Evolutionary conservation across 179 eudicot genomes (phyloP), one percentile per base, ranked within the genome.

Genomic region (Beta lomatogona): DNA sequence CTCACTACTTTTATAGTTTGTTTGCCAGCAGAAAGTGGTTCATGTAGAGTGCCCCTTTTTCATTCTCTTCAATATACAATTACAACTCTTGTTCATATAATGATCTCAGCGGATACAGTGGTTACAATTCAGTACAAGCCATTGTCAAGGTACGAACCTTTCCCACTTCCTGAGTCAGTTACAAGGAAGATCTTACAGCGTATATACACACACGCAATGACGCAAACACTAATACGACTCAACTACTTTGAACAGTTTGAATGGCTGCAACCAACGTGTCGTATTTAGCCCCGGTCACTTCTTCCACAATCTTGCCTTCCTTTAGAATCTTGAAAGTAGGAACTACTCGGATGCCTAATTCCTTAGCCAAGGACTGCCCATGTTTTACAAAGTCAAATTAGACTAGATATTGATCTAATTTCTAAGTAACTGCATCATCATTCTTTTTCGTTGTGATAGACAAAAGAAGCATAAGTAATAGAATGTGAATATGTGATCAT

Each of bases 261-360:
- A 96, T 94, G 28, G 94, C 97, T 73, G 76, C 87, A 73, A 92
- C 87, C 77, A 96, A 76, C 22, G 91, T 88, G n/a, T 96, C 98
- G 21, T 89, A 76, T 86, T 94, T 96, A 70, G 98, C 97, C 60
- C 98, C 98, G 0, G 97, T 96, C 31, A 94, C 94, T 84, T 96
- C 99, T 76, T 90, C 90, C 36, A 89, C 89, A 71, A 96, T 67
- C 84, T 91, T 90, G 77, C 88, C 81, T 1, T 88, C 88, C 84
- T 91, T 94, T 19, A 96, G 86, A 82, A 96, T 91, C 90, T 96
- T 96, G 94, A 96, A 96, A n/a, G 99, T 96, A 0, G 99, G 99
- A 84, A 94, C 99, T 77, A 91, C 96, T 83, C 79, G 85, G 11
- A 96, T 94, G 28, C 97, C 97, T 19, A 96, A 90, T 84, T 96